Percentiles rank a stretch among this genome's conserved stretches.
These are phyloP conservation scores for Udeniomyces megalosporus DNA, from an alignment of 768 basidiomycete genomes.

Conservation along the genomic window DNA sequence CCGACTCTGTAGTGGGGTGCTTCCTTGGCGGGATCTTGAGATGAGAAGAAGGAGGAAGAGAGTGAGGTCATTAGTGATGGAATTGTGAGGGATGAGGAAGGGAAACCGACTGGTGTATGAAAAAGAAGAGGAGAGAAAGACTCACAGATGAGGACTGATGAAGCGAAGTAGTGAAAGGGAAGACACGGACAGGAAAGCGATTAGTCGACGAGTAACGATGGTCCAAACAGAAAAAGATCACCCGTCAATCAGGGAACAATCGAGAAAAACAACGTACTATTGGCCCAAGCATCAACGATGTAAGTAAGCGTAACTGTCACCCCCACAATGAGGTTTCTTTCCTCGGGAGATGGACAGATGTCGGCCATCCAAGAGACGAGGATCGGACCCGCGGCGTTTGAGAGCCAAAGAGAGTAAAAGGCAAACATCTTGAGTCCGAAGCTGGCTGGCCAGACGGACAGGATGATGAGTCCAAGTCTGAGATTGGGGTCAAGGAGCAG, in stretches of 20 bases:
- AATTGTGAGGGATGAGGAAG: too few relatives aligned
- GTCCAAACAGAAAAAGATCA: too few relatives aligned
- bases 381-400: conserved; percentile 19
- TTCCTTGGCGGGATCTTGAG: conserved; percentile 18
- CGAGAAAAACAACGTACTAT: conserved; percentile 3
- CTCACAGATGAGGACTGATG: too few relatives aligned
- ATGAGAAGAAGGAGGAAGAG: background rate
- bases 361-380: conserved; percentile 21
- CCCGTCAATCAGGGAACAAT: background rate
- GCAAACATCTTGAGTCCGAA: conserved; percentile 19
- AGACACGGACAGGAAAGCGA: too few relatives aligned
- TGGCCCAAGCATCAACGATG: background rate
- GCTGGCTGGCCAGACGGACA: conserved; percentile 15
- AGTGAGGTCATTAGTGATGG: background rate
- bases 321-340: conserved; percentile 17
- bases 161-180: too few relatives aligned
- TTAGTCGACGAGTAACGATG: too few relatives aligned
- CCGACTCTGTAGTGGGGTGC: conserved; percentile 22
- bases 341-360: conserved; percentile 16
- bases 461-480: background rate
- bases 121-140: too few relatives aligned
- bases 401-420: conserved; percentile 20
- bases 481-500: too few relatives aligned
- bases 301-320: conserved; percentile 14
- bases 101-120: background rate